A percentile compares a stretch with the other conserved stretches of the same genome.
Evolutionary conservation across 371 early-diverging fungal species (phyloP).

Genomic region (Rhizopus microsporus): DNA sequence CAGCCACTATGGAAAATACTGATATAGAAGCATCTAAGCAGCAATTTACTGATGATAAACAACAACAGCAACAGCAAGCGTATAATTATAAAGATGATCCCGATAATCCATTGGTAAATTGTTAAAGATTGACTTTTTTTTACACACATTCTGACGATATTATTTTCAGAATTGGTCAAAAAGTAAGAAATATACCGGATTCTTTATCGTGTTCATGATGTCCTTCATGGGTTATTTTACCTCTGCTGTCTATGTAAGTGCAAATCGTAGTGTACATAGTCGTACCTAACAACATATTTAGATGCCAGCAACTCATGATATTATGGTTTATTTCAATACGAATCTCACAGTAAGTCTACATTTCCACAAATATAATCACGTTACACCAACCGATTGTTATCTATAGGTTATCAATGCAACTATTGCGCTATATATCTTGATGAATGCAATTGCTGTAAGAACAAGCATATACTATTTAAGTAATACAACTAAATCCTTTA

Average conservation of each 20-base stretch:
- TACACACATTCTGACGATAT: background rate
- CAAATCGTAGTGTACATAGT: background rate
- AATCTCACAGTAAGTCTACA: constrained; percentile 17
- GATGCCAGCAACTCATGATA: constrained; percentile 39
- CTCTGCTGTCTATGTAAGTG: constrained; percentile 35
- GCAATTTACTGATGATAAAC: too few species aligned
- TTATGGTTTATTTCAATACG: constrained; percentile 24
- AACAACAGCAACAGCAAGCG: background rate
- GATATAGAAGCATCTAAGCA: too few species aligned
- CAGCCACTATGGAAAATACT: too few species aligned
- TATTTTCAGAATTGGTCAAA: constrained; percentile 34
- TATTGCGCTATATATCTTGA: constrained; percentile 18
- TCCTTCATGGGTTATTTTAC: constrained; percentile 39
- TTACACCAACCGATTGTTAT: background rate
- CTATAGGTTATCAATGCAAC: constrained; percentile 21
- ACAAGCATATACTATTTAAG: too few species aligned
- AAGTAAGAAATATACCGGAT: constrained; percentile 22
- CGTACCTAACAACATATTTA: constrained; percentile 27
- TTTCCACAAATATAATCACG: background rate
- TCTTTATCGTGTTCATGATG: constrained; percentile 28
- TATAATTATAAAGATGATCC: constrained; percentile 27
- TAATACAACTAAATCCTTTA: background rate
- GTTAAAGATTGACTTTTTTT: background rate
- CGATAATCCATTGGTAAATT: constrained; percentile 25
- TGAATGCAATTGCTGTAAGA: constrained; percentile 28